Evolutionary conservation across 495 filamentous ascomycete species (phyloP), one percentile per base, ranked within the genome.

Genomic region (Podospora pseudocomata): DNA sequence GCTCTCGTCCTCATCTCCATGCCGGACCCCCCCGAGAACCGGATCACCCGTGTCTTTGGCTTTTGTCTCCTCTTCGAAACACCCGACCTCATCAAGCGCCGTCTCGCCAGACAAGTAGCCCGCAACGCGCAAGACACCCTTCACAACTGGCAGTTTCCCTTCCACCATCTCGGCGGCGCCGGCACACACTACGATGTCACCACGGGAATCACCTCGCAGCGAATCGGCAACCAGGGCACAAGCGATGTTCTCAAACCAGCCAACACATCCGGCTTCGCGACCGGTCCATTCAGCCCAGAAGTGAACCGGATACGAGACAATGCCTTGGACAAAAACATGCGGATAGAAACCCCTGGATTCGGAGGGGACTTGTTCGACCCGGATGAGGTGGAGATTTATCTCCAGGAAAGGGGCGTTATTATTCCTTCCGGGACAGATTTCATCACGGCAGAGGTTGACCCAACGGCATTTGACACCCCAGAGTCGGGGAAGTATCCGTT

Each of bases 311-410:
- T 74, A 58, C 70, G 72, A 23, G 75, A 74, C 20, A 72, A 64
- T 32, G 44, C 65, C 23, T 65, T 83, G 55, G 77, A 80, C 44
- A 74, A 75, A 15, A 76, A 83, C 68, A 76, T 82, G 78, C 74
- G 82, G 44, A 73, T 81, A 44, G 78, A 71, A 20, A 67, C 81
- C 20, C 74, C 80, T 7, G 86, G 84, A 0, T 83, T 88, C 73
- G 82, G 87, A 54, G 89, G 90, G 26, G 89, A 91, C 62, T 94
- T 89, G 84, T 90, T 90, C 70, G 89, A 93, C 70, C 81, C 88
- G 5, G 81, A 87, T 60, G 91, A 93, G 71, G 87, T 92, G 5
- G 89, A 93, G 76, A 80, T 86, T 11, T 92, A 88, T 75, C 82
- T 94, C 19, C 77, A 80, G 64, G 80, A 86, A 73, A 81, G 84